Conservation (phyloP, 2,329 filamentous ascomycete genomes). For the Aspergillus phoenicis region DNA sequence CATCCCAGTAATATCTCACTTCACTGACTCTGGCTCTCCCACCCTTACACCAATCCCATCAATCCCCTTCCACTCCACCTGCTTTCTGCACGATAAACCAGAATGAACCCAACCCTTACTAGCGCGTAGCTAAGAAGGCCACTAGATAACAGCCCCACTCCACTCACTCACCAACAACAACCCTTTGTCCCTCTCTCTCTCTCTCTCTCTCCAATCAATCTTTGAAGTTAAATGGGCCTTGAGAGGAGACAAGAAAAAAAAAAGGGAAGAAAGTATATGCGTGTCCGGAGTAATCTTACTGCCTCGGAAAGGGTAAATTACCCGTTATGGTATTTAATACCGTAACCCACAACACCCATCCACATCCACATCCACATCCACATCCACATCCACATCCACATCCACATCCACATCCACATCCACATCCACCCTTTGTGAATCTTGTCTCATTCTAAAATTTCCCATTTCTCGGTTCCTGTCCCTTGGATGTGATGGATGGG, state of each 20-base stretch:
- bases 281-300: neutral
- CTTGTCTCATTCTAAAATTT: too few species aligned
- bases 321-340: neutral
- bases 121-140: conserved; percentile 2
- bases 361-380: too few species aligned
- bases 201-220: neutral
- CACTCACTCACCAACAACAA: neutral
- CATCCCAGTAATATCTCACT: too few species aligned
- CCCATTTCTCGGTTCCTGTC: neutral
- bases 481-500: neutral
- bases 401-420: too few species aligned
- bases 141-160: neutral
- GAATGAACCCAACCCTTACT: neutral
- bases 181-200: neutral
- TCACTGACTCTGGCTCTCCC: neutral
- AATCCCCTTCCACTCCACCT: neutral
- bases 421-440: too few species aligned
- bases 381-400: too few species aligned
- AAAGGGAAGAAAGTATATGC: neutral
- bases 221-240: too few species aligned
- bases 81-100: conserved; percentile 5
- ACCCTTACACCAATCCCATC: neutral
- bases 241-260: neutral
- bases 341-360: neutral
- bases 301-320: neutral